phyloP scores from a whole-genome alignment of 2,329 filamentous ascomycete genomes.

The Xylariaceae sp. region DNA sequence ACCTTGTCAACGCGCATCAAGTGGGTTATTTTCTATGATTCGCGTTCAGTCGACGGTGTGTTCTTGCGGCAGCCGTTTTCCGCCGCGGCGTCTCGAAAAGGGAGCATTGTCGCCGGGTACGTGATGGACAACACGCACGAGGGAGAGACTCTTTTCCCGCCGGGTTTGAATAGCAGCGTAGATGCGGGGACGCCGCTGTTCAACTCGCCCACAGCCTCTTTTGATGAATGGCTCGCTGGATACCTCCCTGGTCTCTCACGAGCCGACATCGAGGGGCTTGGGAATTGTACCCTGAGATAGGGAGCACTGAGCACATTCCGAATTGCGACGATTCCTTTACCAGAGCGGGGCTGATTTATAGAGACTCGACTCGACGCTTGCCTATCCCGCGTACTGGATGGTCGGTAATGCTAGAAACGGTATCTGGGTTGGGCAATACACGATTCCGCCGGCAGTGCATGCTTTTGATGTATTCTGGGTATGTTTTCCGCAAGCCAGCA shows the following conservation, averaged over 20 bases:
- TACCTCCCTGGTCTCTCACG: slow-evolving; percentile 48
- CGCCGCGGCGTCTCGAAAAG: slow-evolving; percentile 33
- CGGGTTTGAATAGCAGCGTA: slow-evolving; percentile 39
- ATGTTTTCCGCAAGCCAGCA: slow-evolving; percentile 21
- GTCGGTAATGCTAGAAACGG: slow-evolving; percentile 40
- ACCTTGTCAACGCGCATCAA: no score
- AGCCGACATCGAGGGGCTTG: slow-evolving; percentile 38
- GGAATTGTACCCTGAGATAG: slow-evolving; percentile 45
- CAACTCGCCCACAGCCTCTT: slow-evolving; percentile 47
- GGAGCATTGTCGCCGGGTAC: slow-evolving; percentile 40
- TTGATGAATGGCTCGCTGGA: slow-evolving; percentile 49
- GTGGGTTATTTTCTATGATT: no score
- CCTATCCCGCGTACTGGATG: slow-evolving; percentile 58
- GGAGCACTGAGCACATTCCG: slow-evolving; percentile 44
- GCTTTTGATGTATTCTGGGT: slow-evolving; percentile 55
- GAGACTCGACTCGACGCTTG: slow-evolving; percentile 57
- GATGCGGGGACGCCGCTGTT: slow-evolving; percentile 40
- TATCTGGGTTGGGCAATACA: slow-evolving; percentile 57
- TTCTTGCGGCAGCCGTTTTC: slow-evolving; percentile 50
- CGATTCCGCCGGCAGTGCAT: slow-evolving; percentile 55
- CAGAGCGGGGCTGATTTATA: slow-evolving; percentile 53
- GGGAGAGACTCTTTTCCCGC: slow-evolving; percentile 58
- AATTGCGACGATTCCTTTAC: slow-evolving; percentile 48
- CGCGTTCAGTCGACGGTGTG: slow-evolving; percentile 50
- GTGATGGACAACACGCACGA: slow-evolving; percentile 61